These are phyloP conservation scores for Tetraselmis striata DNA, from an alignment of 139 green algal genomes.

Conservation along the genomic window DNA sequence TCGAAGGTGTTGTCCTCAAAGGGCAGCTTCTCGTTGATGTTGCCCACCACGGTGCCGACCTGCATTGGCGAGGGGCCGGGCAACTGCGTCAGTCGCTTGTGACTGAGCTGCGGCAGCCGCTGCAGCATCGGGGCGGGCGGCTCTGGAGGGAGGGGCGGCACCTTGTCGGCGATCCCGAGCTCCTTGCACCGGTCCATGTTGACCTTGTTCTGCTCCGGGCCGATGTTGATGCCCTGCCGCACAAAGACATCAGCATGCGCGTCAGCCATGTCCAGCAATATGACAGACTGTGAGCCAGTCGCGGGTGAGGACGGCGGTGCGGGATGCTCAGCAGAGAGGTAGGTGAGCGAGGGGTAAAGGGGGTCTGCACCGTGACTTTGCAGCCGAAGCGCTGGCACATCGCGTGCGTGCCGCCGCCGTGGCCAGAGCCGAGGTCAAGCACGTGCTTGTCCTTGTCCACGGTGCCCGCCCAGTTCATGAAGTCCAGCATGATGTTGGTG, in stretches of 20 bases:
- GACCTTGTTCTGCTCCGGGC: slow-evolving; percentile 21
- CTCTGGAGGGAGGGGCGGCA: no score
- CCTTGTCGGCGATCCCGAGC: slow-evolving; percentile 15
- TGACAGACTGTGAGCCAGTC: no score
- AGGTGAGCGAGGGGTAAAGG: no score
- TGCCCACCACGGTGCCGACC: slow-evolving; percentile 4
- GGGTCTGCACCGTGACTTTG: slow-evolving; percentile 10
- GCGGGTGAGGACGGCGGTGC: no score
- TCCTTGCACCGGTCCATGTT: slow-evolving; percentile 23
- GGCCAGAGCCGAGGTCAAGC: slow-evolving; percentile 21
- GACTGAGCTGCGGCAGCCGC: no score
- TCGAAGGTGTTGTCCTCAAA: slow-evolving; percentile 11
- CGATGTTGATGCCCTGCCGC: slow-evolving; percentile 18
- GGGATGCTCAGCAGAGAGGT: no score
- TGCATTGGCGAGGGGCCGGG: no score
- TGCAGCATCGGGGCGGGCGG: no score
- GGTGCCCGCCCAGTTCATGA: neutral
- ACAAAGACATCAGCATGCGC: no score
- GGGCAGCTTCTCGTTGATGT: slow-evolving; percentile 26
- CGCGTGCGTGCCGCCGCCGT: slow-evolving; percentile 22
- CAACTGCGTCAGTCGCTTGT: no score
- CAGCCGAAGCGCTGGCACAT: slow-evolving; percentile 22
- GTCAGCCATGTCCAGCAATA: no score
- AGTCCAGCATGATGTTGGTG: neutral
- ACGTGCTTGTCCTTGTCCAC: neutral